Evolutionary conservation across 2,329 filamentous ascomycete species (phyloP).

Genomic region (Alternaria sp.): DNA sequence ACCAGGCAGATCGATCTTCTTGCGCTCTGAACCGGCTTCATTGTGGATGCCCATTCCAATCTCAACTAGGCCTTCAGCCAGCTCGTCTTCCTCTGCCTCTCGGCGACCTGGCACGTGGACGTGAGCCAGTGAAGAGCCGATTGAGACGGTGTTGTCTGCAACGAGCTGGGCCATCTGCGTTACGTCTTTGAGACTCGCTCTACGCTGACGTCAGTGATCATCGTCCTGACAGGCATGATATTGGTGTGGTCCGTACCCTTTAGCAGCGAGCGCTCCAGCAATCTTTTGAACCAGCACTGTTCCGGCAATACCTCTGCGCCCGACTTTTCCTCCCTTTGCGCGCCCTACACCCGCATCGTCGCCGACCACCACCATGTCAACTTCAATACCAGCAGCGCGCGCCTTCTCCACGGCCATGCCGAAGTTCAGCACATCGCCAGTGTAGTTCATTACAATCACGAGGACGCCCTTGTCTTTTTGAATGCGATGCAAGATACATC

Average conservation of each 20-base stretch:
- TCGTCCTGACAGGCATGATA: background rate
- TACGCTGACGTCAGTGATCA: slow-evolving; percentile 28
- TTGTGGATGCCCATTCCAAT: slow-evolving; percentile 80
- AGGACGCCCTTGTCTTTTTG: slow-evolving; percentile 76
- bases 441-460: slow-evolving; percentile 96
- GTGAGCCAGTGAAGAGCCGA: slow-evolving; percentile 84
- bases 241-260: slow-evolving; percentile 57
- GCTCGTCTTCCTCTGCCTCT: slow-evolving; percentile 62
- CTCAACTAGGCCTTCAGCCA: slow-evolving; percentile 67
- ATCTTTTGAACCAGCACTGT: slow-evolving; percentile 93
- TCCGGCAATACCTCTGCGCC: slow-evolving; percentile 86
- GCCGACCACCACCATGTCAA: slow-evolving; percentile 89
- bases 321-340: slow-evolving; percentile 85
- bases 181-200: slow-evolving; percentile 69
- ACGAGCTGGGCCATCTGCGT: slow-evolving; percentile 72
- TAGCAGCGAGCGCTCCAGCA: slow-evolving; percentile 79
- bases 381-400: slow-evolving; percentile 74
- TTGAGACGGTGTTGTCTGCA: slow-evolving; percentile 79
- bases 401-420: slow-evolving; percentile 94
- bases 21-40: slow-evolving; percentile 59
- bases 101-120: slow-evolving; percentile 89
- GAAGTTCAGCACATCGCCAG: slow-evolving; percentile 79
- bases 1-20: slow-evolving; percentile 50
- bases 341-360: slow-evolving; percentile 92
- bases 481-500: slow-evolving; percentile 75